A percentile compares a stretch with the other conserved stretches of the same genome.
Conservation (phyloP, 2,329 filamentous ascomycete genomes). For the Colletotrichum sp. region DNA sequence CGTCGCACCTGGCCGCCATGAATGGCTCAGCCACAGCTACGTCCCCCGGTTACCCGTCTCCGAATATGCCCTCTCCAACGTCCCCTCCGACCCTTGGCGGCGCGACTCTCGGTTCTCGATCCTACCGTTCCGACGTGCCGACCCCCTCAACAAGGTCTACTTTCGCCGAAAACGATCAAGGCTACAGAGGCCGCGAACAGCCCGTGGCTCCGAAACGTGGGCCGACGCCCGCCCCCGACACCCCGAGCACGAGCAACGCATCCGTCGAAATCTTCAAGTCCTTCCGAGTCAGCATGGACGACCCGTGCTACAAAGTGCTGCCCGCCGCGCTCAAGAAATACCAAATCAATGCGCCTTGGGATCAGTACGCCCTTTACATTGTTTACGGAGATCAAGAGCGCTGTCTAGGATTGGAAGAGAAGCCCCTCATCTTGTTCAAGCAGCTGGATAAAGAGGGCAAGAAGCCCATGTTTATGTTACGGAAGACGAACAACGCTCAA, state of each 20-base stretch:
- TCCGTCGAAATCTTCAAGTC: constrained; percentile 98
- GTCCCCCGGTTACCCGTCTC: constrained; percentile 61
- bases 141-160: constrained; percentile 59
- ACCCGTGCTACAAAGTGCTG: constrained; percentile 96
- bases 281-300: constrained; percentile 96
- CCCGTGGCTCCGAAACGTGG: constrained; percentile 57
- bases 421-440: constrained; percentile 95
- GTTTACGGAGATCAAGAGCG: constrained; percentile 98
- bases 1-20: constrained; percentile 73
- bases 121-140: constrained; percentile 60
- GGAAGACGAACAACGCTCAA: constrained; percentile 65
- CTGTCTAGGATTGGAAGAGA: constrained; percentile 89
- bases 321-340: constrained; percentile 97
- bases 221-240: constrained; percentile 68
- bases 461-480: constrained; percentile 99
- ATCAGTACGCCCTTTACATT: constrained; percentile 96
- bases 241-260: constrained; percentile 59
- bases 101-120: constrained; percentile 66
- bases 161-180: constrained; percentile 43
- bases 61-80: constrained; percentile 74
- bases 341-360: constrained; percentile 97
- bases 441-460: constrained; percentile 95
- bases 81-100: constrained; percentile 64
- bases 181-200: constrained; percentile 37
- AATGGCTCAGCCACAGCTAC: constrained; percentile 62